Evolutionary conservation across 305 asterid genomes (phyloP), one percentile per base, ranked within the genome.

Genomic region (Rubia occidens): DNA sequence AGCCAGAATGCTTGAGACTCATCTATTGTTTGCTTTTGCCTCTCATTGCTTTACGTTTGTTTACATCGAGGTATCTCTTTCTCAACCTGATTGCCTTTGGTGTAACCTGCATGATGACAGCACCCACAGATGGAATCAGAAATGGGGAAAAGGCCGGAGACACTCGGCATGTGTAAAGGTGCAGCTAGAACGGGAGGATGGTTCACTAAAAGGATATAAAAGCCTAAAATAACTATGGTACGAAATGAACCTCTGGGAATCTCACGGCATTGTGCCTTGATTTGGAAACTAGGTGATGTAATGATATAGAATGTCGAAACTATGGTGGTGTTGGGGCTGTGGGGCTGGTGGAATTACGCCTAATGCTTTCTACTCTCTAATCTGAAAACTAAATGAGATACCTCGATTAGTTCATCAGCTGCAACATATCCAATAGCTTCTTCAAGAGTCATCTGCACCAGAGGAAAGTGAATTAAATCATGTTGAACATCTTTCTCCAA

Each of bases 371-470:
- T 60, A 60, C n/a, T 14, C 32, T 4, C 37, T 18, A 61, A 61
- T 17, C 20, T 60, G 51, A 71, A 66, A 58, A 68, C 60, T 18
- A 26, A 63, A 72, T 44, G 32, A 44, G 64, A 18, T 79, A 88
- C 98, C 98, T 92, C 98, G 71, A 95, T 95, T 64, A 95, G 97
- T 82, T 95, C 99, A 71, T 91, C 96, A 2, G 96, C 79, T 49
- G 96, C 99, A 74, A 95, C 99, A 54, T 91, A 91, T 67, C 97
- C 99, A 68, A 91, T 95, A 51, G 99, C 99, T 83, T 95, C 99
- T 80, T 95, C 99, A 15, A 95, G 95, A 54, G 86, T 80, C 78
- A 95, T 88, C 99, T 95, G 88, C 81, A 71, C 53, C 70, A 69
- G 71, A 21, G 47, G 15, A 21, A 10, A 56, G 8, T 7, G 10